These are phyloP conservation scores for Gastrolobium villosum DNA, from an alignment of 306 rosid species.

Conservation along the genomic window DNA sequence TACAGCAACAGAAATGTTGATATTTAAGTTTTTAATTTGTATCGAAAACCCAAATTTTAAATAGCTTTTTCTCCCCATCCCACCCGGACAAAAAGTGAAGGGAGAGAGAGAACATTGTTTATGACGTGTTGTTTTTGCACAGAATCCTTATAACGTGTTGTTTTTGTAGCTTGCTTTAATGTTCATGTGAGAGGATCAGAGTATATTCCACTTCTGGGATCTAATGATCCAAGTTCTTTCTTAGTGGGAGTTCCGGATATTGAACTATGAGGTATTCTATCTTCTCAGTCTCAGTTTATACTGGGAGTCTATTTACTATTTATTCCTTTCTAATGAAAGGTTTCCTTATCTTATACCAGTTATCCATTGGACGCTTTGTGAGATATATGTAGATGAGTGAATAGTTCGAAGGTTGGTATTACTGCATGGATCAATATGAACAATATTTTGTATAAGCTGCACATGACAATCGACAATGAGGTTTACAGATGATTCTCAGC, in stretches of 20 bases:
- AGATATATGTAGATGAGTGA: conserved; percentile 24
- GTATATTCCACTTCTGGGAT: conserved; percentile 84
- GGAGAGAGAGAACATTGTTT: background rate
- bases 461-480: conserved; percentile 6
- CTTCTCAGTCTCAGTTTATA: background rate
- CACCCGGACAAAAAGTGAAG: background rate
- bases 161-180: conserved; percentile 88
- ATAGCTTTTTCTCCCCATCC: background rate
- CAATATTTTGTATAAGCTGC: conserved; percentile 14
- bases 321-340: background rate
- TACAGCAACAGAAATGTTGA: conserved; percentile 14
- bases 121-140: conserved; percentile 8
- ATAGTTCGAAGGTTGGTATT: conserved; percentile 36
- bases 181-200: conserved; percentile 97
- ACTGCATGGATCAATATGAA: conserved; percentile 27
- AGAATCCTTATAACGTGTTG: conserved; percentile 6
- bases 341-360: conserved; percentile 35
- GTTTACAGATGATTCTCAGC: background rate
- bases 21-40: conserved; percentile 1
- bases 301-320: conserved; percentile 18
- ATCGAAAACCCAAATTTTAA: conserved; percentile 10
- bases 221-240: conserved; percentile 78
- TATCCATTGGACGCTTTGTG: conserved; percentile 25
- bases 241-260: conserved; percentile 73
- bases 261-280: conserved; percentile 68